Base-by-base conservation (phyloP, 345 rosid species). In the Eucalyptus fibrosa region DNA sequence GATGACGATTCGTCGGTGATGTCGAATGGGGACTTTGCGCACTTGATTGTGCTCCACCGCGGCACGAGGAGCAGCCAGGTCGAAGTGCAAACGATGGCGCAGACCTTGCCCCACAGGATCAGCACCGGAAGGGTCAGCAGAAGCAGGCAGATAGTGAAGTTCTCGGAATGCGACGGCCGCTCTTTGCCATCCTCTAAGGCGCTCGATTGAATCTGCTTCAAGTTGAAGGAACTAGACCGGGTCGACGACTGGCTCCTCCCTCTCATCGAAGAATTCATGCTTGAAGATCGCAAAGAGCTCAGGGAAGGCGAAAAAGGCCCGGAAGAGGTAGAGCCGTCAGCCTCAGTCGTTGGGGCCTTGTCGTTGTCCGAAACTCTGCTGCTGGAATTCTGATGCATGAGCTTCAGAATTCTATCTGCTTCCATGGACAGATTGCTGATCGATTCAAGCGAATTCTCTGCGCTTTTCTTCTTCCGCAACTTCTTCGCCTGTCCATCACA, bases 1-100 rank as follows among this genome's bases (percentile, higher is more conserved):
- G 51, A 34, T 3, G 65, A 67, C 30, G 44, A 69, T 34, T 12
- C 34, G 5, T 59, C 62, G 8, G 18, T 45, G 47, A 40, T 44
- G 18, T 15, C 86, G 30, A 26, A 21, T 1, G 86, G 32, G 89
- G 81, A 13, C 7, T 83, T 30, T 40, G 69, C n/a, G 4, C 2
- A 51, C n/a, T 87, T 50, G 19, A 44, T 42, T 3, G 26, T 44
- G 14, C 81, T 86, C 91, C 89, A 45, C 23, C 89, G 89, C 4
- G 92, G 90, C 86, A 88, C 67, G 12, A 94, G 85, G 82, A 92
- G 90, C 23, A 94, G 91, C 92, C 94, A 93, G 2, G 93, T 85
- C 8, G 95, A 92, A 53, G 96, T 94, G 82, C 95, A 94, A 16
- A 94, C 59, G 12, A 94, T 94, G 50, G 96, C 94, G 80, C 91